A percentile compares a stretch with the other conserved stretches of the same genome.
Conservation (phyloP, 2,329 filamentous ascomycete species). For the Penicillium capsulatum region DNA sequence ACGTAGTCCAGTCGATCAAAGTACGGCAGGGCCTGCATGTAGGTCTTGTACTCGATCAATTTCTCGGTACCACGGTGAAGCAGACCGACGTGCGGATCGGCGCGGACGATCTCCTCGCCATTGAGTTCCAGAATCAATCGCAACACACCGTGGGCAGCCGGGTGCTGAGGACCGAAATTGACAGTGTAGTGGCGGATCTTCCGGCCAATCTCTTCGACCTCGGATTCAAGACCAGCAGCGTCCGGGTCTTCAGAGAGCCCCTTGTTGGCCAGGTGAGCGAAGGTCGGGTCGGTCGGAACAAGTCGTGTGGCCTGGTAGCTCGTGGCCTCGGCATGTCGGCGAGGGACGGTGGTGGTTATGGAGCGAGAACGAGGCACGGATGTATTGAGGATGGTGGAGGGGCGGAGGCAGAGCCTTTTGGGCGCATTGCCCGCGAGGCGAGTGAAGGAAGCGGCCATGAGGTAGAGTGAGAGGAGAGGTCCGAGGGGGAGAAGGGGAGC, state of each 20-base stretch:
- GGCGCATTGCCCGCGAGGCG: conserved; percentile 57
- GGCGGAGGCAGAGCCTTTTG: conserved; percentile 56
- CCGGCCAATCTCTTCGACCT: conserved; percentile 50
- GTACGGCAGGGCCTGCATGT: conserved; percentile 95
- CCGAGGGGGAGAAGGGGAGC: conserved; percentile 20
- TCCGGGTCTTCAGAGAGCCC: conserved; percentile 40
- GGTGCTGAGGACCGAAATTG: conserved; percentile 98
- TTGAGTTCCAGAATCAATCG: conserved; percentile 96
- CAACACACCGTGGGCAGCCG: conserved; percentile 95
- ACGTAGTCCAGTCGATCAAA: conserved; percentile 99
- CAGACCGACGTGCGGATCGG: conserved; percentile 93
- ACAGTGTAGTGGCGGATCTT: conserved; percentile 99
- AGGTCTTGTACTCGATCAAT: conserved; percentile 99
- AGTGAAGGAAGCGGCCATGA: conserved; percentile 59
- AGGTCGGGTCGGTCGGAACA: conserved; percentile 55
- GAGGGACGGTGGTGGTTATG: conserved; percentile 54
- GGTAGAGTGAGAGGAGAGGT: conserved; percentile 15
- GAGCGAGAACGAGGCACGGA: conserved; percentile 48
- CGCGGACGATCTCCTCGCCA: conserved; percentile 94
- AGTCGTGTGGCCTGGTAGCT: conserved; percentile 51
- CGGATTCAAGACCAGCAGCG: conserved; percentile 46
- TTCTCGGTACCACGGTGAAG: conserved; percentile 98
- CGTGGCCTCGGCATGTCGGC: conserved; percentile 50
- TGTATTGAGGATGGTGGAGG: conserved; percentile 44
- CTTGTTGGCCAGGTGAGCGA: conserved; percentile 44